These are phyloP conservation scores for Liriodendron chinense DNA, from an alignment of 164 flowering plant species.

Conservation along the genomic window DNA sequence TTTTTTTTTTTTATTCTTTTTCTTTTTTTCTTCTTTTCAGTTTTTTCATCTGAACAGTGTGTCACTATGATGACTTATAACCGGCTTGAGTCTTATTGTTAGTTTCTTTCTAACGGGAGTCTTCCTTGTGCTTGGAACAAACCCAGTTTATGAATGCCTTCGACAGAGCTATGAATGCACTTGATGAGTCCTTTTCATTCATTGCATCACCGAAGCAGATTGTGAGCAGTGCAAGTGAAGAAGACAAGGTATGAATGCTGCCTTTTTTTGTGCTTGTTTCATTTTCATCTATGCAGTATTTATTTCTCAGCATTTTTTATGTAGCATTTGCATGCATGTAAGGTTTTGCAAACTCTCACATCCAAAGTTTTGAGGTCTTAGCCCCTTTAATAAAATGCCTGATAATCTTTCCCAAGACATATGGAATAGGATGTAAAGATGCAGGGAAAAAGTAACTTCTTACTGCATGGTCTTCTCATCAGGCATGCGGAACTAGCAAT, in stretches of 20 bases:
- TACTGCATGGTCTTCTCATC: no score
- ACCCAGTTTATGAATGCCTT: conserved; percentile 92
- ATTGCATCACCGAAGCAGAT: conserved; percentile 79
- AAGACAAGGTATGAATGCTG: conserved; percentile 60
- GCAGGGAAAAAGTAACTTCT: no score
- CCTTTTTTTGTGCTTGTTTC: background rate
- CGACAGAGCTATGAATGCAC: conserved; percentile 82
- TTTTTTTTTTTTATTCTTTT: no score
- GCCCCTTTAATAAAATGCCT: no score
- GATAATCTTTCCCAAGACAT: no score
- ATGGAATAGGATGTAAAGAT: no score
- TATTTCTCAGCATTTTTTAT: background rate
- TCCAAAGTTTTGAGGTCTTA: no score
- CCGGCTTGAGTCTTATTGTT: background rate
- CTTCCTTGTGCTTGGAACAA: conserved; percentile 18
- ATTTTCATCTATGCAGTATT: background rate
- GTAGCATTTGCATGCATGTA: no score
- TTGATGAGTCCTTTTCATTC: conserved; percentile 77
- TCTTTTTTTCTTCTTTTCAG: background rate
- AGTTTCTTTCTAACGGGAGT: conserved; percentile 7
- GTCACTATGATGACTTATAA: background rate
- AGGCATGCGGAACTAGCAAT: no score
- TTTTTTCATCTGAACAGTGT: background rate
- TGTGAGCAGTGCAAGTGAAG: conserved; percentile 76
- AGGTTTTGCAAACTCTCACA: no score